Evolutionary conservation across 345 rosid genomes (phyloP), one percentile per base, ranked within the genome.

Genomic region (Salix koriyanagi): DNA sequence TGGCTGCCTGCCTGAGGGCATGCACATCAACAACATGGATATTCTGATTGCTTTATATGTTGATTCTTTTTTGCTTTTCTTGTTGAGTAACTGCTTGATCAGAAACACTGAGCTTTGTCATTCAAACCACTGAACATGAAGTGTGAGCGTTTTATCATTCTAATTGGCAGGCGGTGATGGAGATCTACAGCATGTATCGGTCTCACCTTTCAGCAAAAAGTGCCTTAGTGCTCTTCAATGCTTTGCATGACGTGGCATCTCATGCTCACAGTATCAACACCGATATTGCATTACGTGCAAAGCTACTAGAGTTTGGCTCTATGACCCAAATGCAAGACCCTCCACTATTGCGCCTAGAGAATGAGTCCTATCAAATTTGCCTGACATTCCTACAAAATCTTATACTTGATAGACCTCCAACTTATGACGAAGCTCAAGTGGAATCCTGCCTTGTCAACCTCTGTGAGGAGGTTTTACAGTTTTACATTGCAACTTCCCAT

Each of bases 311-410:
- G 79, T 85, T 91, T 78, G 94, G 92, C 79, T 83, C 96, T 54
- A 87, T 92, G 88, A 92, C 95, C 48, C 99, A 96, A 77, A 94
- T 96, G 98, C 99, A 92, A 84, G 98, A 92, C 83, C 99, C 99
- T 69, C 99, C 99, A 5, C 79, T 96, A 2, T 81, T 96, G 23
- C 98, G 99, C 61, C 89, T 96, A 7, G 99, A 96, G 83, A 96
- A 92, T 65, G 99, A 96, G 83, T 96, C 98, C 30, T 96, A 86
- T 78, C 99, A 96, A 78, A 89, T 93, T 77, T 92, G 99, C 84
- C 92, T 96, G 71, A 89, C 94, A 54, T 91, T 96, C 84, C 79
- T 96, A 77, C 99, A 93, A 83, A 89, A 96, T 81, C 91, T 93
- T 23, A 78, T 91, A 61, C 62, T 82, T 70, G 98, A 90, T 80